Evolutionary conservation across 2,329 filamentous ascomycete species (phyloP).

Genomic region (Cladosporium colombiae): DNA sequence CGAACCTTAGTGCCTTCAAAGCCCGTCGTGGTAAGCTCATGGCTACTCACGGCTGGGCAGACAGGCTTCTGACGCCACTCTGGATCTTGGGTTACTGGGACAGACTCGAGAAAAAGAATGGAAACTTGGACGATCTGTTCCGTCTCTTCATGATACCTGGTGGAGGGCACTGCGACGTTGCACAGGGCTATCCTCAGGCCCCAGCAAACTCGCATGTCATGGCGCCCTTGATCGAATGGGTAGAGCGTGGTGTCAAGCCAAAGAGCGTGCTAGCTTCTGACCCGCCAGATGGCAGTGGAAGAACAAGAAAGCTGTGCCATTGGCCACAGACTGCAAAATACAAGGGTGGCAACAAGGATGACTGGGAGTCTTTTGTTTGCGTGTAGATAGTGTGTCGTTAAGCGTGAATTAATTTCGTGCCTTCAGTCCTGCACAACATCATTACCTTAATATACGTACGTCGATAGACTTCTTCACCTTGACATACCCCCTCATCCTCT

Average conservation of each 20-base stretch:
- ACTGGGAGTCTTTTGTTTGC: background rate
- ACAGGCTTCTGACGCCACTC: background rate
- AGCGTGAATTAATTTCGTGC: no score
- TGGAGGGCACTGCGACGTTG: slow-evolving; percentile 43
- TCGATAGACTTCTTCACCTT: background rate
- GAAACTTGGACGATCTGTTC: slow-evolving; percentile 37
- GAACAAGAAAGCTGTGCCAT: background rate
- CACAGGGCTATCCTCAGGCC: slow-evolving; percentile 14
- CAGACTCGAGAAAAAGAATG: background rate
- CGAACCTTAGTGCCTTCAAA: slow-evolving; percentile 22
- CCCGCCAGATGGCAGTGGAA: background rate
- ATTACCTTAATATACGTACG: no score
- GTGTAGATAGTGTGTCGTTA: background rate
- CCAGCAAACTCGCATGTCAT: slow-evolving; percentile 37
- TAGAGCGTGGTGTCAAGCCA: slow-evolving; percentile 37
- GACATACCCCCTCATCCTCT: background rate
- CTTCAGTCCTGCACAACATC: no score
- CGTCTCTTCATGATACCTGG: slow-evolving; percentile 44
- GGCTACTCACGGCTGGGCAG: background rate
- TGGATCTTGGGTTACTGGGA: background rate
- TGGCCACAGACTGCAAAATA: background rate
- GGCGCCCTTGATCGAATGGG: slow-evolving; percentile 39
- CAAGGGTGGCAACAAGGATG: background rate
- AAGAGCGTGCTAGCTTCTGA: background rate
- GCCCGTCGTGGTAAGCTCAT: background rate